Evolutionary conservation across 805 yeast genomes (phyloP).

Genomic region (Danielia reshetovae): DNA sequence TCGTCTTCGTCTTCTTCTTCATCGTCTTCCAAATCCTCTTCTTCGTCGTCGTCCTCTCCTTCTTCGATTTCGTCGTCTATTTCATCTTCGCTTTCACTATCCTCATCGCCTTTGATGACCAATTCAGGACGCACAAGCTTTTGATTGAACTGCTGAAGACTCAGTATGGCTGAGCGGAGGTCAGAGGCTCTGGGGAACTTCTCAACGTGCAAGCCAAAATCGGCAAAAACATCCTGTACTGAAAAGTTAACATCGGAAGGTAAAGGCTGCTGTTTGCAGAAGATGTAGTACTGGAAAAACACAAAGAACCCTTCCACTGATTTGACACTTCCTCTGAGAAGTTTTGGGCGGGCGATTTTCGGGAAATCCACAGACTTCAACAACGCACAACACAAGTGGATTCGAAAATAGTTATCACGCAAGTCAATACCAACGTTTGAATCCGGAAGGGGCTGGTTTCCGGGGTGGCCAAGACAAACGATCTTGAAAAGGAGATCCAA

Average conservation of each 20-base stretch:
- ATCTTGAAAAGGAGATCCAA: conserved; percentile 53
- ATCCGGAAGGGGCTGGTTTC: conserved; percentile 53
- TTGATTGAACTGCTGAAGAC: conserved; percentile 7
- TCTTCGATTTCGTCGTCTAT: conserved; percentile 9
- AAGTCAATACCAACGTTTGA: conserved; percentile 48
- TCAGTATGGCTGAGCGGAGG: conserved; percentile 16
- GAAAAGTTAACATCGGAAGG: conserved; percentile 61
- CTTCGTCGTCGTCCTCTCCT: conserved; percentile 32
- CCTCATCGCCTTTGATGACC: conserved; percentile 10
- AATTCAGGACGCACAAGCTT: background rate
- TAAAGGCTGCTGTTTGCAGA: conserved; percentile 56
- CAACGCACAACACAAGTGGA: conserved; percentile 45
- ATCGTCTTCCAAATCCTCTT: conserved; percentile 15
- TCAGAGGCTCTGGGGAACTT: conserved; percentile 31
- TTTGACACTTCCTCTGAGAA: conserved; percentile 10
- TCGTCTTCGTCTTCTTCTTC: conserved; percentile 12
- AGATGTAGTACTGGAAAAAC: conserved; percentile 69
- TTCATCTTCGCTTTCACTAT: conserved; percentile 11
- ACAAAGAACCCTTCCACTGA: conserved; percentile 37
- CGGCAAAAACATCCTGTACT: conserved; percentile 41
- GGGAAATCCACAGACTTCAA: conserved; percentile 17
- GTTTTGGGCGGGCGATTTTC: conserved; percentile 3
- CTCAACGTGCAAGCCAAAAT: conserved; percentile 19
- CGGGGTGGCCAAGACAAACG: conserved; percentile 61
- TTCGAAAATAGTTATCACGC: conserved; percentile 67